Evolutionary conservation across 139 green algal species (phyloP).

Genomic region (Coelastrella sp.): DNA sequence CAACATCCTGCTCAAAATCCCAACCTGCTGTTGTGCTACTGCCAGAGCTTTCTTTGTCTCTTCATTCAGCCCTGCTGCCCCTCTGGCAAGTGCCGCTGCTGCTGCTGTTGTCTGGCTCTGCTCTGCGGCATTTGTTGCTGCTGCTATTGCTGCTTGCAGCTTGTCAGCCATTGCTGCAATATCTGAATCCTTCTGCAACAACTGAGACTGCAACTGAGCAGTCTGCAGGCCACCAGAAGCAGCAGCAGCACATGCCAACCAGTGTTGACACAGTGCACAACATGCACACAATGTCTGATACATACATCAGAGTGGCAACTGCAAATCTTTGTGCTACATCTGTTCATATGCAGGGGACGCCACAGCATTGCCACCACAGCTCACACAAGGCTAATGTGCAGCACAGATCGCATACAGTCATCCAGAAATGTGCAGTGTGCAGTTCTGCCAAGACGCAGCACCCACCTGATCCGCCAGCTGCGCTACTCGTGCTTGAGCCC

Average conservation of each 20-base stretch:
- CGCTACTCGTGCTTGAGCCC: conserved; percentile 1
- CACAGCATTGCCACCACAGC: no score
- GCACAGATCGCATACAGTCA: background rate
- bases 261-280: background rate
- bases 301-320: no score
- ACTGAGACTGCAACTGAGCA: conserved; percentile 7
- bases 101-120: conserved; percentile 1
- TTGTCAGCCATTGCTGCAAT: conserved; percentile 27
- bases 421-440: background rate
- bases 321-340: no score
- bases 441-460: background rate
- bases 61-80: conserved; percentile 10
- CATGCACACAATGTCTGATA: background rate
- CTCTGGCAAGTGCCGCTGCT: background rate
- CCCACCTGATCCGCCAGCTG: conserved; percentile 5
- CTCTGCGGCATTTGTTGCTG: conserved; percentile 16
- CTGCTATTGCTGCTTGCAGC: conserved; percentile 19
- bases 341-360: no score
- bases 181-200: conserved; percentile 23
- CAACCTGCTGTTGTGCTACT: conserved; percentile 31
- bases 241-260: background rate
- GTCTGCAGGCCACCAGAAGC: background rate
- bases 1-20: no score
- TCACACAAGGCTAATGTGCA: background rate
- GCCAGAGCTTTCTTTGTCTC: background rate